These are phyloP conservation scores for Escovopsis sp. DNA, from an alignment of 2,329 filamentous ascomycete genomes.

Conservation along the genomic window DNA sequence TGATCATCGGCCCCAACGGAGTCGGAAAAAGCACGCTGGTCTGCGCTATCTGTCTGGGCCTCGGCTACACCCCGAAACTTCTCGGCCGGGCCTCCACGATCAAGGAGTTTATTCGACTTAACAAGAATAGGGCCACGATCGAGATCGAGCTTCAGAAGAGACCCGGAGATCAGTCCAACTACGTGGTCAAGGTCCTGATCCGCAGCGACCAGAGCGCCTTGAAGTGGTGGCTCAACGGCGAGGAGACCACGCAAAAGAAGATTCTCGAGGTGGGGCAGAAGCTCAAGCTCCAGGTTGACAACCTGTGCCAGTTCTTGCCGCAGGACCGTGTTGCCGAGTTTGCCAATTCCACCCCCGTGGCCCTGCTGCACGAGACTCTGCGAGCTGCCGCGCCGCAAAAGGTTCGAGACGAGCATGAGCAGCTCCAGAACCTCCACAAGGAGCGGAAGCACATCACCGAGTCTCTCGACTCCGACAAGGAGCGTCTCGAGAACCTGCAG, in stretches of 20 bases:
- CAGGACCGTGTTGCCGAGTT: slow-evolving; percentile 96
- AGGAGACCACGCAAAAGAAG: slow-evolving; percentile 42
- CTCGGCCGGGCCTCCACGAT: slow-evolving; percentile 75
- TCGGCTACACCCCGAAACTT: slow-evolving; percentile 70
- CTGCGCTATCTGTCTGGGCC: slow-evolving; percentile 85
- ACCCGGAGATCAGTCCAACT: slow-evolving; percentile 46
- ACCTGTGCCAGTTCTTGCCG: slow-evolving; percentile 90
- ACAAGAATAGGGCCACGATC: slow-evolving; percentile 59
- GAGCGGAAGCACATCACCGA: slow-evolving; percentile 49
- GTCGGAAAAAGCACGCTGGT: slow-evolving; percentile 96
- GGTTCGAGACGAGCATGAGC: slow-evolving; percentile 64
- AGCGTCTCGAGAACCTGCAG: slow-evolving; percentile 53
- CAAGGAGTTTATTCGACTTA: slow-evolving; percentile 88
- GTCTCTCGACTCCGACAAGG: slow-evolving; percentile 42
- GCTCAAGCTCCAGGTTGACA: slow-evolving; percentile 90
- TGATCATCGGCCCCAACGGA: slow-evolving; percentile 98
- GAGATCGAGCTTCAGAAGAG: slow-evolving; percentile 77
- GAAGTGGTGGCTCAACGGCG: slow-evolving; percentile 64
- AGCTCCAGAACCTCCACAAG: slow-evolving; percentile 55
- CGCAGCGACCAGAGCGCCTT: slow-evolving; percentile 68
- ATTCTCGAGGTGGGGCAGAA: slow-evolving; percentile 53
- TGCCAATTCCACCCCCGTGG: slow-evolving; percentile 64
- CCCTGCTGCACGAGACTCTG: slow-evolving; percentile 73
- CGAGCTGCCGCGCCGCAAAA: slow-evolving; percentile 72
- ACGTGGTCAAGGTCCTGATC: slow-evolving; percentile 61